Evolutionary conservation across 805 yeast genomes (phyloP).

Genomic region (Cyberlindnera xylosilytica): DNA sequence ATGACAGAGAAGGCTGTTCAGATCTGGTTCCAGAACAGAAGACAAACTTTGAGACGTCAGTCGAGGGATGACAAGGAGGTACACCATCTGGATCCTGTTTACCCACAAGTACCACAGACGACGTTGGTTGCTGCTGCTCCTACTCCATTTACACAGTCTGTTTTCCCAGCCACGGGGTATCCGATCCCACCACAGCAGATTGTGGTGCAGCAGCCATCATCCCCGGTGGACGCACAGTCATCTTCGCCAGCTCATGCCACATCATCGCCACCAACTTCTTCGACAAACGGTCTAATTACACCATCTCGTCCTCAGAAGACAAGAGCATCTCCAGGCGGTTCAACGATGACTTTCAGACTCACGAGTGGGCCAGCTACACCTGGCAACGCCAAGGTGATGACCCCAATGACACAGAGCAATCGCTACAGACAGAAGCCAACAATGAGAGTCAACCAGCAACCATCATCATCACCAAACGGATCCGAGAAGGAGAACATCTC

Average conservation of each 20-base stretch:
- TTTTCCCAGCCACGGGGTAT: too few relatives aligned
- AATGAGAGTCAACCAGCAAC: slow-evolving; percentile 22
- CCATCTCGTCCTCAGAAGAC: slow-evolving; percentile 21
- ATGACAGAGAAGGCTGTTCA: slow-evolving; percentile 99
- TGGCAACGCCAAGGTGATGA: slow-evolving; percentile 10
- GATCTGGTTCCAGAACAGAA: slow-evolving; percentile 96
- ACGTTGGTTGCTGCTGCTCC: not conserved
- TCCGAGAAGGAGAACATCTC: slow-evolving; percentile 11
- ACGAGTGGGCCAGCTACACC: slow-evolving; percentile 10
- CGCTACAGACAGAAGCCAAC: slow-evolving; percentile 14
- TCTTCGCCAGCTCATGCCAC: slow-evolving; percentile 1
- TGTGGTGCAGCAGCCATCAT: not conserved
- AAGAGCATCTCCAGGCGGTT: slow-evolving; percentile 12
- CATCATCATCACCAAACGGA: slow-evolving; percentile 12
- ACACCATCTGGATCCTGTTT: slow-evolving; percentile 25
- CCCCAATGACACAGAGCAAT: slow-evolving; percentile 8
- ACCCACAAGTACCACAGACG: slow-evolving; percentile 1
- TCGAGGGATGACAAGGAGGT: slow-evolving; percentile 29
- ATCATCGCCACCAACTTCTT: too few relatives aligned
- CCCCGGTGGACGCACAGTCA: not conserved
- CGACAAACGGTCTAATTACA: slow-evolving; percentile 4
- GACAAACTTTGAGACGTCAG: slow-evolving; percentile 73
- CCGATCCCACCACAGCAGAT: not conserved
- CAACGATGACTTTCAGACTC: slow-evolving; percentile 24
- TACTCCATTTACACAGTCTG: slow-evolving; percentile 12